Evolutionary conservation across 306 rosid species (phyloP).

Genomic region (Prunus mira): DNA sequence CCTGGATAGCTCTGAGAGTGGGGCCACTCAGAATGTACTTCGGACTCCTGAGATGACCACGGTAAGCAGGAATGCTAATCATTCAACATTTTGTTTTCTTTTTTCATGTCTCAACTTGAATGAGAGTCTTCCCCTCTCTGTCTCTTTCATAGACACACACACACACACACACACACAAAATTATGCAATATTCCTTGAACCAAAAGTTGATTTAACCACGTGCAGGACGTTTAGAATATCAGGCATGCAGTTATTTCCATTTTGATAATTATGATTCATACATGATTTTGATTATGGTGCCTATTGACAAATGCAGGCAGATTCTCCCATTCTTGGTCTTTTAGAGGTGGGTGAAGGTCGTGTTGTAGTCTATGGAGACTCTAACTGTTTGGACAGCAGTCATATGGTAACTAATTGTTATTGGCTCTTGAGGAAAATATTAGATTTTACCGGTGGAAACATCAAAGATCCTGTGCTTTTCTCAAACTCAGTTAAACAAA

Average conservation of each 20-base stretch:
- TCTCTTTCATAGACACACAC: too few relatives aligned
- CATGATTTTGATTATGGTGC: conserved; percentile 2
- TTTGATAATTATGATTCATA: neutral
- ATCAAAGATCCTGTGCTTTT: conserved; percentile 76
- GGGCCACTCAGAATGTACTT: conserved; percentile 87
- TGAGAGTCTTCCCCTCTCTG: too few relatives aligned
- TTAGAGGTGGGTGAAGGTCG: conserved; percentile 63
- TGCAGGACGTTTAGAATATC: neutral
- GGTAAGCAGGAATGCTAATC: conserved; percentile 40
- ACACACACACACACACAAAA: too few relatives aligned
- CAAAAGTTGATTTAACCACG: neutral
- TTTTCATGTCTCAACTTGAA: too few relatives aligned
- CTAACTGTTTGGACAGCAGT: conserved; percentile 94
- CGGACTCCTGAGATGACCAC: conserved; percentile 56
- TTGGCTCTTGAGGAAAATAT: conserved; percentile 71
- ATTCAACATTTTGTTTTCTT: neutral
- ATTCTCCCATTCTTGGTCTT: conserved; percentile 91
- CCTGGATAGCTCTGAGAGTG: conserved; percentile 94
- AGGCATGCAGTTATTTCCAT: neutral
- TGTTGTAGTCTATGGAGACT: conserved; percentile 88
- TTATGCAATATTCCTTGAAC: neutral
- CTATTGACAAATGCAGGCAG: conserved; percentile 63
- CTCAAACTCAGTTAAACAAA: conserved; percentile 58
- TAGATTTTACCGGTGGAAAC: conserved; percentile 71
- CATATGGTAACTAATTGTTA: conserved; percentile 97